phyloP scores from a whole-genome alignment of 2,329 filamentous ascomycete genomes.

The Zymoseptoria pseudotritici region DNA sequence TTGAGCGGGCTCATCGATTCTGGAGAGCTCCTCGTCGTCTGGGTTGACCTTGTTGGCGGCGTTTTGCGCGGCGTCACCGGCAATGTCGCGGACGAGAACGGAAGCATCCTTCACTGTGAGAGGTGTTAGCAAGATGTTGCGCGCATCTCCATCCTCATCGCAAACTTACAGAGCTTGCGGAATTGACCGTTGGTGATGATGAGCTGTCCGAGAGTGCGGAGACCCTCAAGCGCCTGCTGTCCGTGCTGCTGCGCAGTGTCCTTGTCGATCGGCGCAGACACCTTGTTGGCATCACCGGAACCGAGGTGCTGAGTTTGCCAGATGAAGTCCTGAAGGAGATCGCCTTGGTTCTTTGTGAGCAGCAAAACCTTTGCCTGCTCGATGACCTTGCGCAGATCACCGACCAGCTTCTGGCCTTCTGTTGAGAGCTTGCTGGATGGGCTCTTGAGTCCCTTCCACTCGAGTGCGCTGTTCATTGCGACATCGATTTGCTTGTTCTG shows the following conservation, averaged over 20 bases:
- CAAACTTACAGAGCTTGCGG: slow-evolving; percentile 69
- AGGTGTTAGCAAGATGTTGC: not conserved
- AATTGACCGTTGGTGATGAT: slow-evolving; percentile 95
- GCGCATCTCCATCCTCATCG: not conserved
- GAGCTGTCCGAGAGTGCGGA: slow-evolving; percentile 80
- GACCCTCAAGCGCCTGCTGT: slow-evolving; percentile 71
- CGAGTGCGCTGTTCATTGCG: slow-evolving; percentile 80
- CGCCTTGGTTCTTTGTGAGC: slow-evolving; percentile 89
- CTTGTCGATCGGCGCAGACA: slow-evolving; percentile 64
- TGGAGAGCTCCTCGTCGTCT: slow-evolving; percentile 63
- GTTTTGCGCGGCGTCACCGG: slow-evolving; percentile 77
- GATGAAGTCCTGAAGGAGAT: slow-evolving; percentile 92
- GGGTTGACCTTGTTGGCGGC: slow-evolving; percentile 70
- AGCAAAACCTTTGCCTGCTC: slow-evolving; percentile 77
- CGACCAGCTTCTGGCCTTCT: slow-evolving; percentile 73
- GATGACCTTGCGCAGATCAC: slow-evolving; percentile 71
- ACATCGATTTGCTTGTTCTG: slow-evolving; percentile 95
- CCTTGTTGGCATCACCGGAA: slow-evolving; percentile 52
- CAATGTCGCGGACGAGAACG: slow-evolving; percentile 79
- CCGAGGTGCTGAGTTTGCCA: slow-evolving; percentile 80
- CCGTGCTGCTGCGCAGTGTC: slow-evolving; percentile 74
- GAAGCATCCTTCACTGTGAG: slow-evolving; percentile 64
- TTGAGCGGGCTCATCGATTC: slow-evolving; percentile 75
- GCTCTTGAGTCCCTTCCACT: slow-evolving; percentile 59
- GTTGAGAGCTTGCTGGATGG: slow-evolving; percentile 71